Evolutionary conservation across 169 alveolate genomes (phyloP), one percentile per base, ranked within the genome.

Genomic region (Plasmodium malariae): DNA sequence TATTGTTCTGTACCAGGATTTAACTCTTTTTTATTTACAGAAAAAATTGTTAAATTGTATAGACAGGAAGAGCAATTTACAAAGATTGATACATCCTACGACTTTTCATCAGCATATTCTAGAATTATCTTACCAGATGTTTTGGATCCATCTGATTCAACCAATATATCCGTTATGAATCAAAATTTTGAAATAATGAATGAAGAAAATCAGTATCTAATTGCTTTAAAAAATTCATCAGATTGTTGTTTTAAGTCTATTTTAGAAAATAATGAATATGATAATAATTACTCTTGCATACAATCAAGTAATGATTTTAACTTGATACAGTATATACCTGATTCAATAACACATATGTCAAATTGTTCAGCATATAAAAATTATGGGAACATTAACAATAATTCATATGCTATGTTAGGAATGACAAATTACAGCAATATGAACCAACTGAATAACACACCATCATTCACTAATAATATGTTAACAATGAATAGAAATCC

Each of bases 1-100:
- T 65, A 86, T 59, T 86, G 92, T 57, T 70, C 87, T 30, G 63
- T 70, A 49, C 71, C 92, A n/a, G 92, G 92, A 14, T 86, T 86
- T 57, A 69, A 70, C 28, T 55, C 87, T 0, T 30, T 72, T n/a
- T 24, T 86, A 43, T 86, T 86, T 49, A 21, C 54, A 19, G 74
- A 86, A 40, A 54, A 71, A 86, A 43, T 86, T 45, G 55, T 86
- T 1, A 57, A 70, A 19, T 62, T 86, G 63, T 60, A 71, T 30
- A 70, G 54, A 26, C 54, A 70, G n/a, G 92, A 86, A 59, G 71
- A 86, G 12, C 74, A 70, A 1, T 55, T 86, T 62, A 36, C 92
- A 36, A 86, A 71, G n/a, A 59, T 17, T 17, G 92, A 86, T 62
- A 57, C 43, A 3, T 26, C 87, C 5, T 86, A 59, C 43, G 92